Conservation (phyloP, 1,284 basidiomycete genomes). For the Boletus holoroseus region DNA sequence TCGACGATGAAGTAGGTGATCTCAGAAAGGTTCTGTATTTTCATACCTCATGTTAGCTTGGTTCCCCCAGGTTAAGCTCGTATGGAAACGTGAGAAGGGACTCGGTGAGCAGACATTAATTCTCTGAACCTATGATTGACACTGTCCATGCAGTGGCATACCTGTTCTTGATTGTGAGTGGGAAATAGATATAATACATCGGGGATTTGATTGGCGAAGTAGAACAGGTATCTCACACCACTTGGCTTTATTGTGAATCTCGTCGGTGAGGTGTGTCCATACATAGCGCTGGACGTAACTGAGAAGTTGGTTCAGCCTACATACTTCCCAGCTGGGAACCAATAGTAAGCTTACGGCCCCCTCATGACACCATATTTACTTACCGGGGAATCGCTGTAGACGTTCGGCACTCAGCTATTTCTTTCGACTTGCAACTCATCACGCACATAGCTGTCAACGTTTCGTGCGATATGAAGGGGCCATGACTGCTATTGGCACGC, state of each 20-base stretch:
- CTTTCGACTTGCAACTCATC: conserved; percentile 1
- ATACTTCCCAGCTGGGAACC: conserved; percentile 32
- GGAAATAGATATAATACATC: not conserved
- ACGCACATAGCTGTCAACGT: conserved; percentile 14
- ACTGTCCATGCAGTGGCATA: conserved; percentile 27
- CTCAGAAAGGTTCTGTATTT: not conserved
- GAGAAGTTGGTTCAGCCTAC: conserved; percentile 31
- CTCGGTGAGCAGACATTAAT: conserved; percentile 26
- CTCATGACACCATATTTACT: not conserved
- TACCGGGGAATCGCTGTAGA: conserved; percentile 6
- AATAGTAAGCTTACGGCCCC: conserved; percentile 28
- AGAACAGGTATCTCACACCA: conserved; percentile 44
- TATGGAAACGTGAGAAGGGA: conserved; percentile 38
- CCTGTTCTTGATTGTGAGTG: conserved; percentile 38
- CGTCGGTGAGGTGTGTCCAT: conserved; percentile 30
- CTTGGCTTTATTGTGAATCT: conserved; percentile 42
- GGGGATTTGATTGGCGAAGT: not conserved
- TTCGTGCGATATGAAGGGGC: conserved; percentile 39
- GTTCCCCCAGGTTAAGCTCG: conserved; percentile 32
- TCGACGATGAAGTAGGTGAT: conserved; percentile 37
- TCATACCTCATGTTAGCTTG: not conserved
- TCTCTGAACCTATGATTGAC: not conserved
- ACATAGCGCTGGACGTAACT: not conserved
- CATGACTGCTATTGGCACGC: conserved; percentile 42
- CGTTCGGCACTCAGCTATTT: conserved; percentile 5